Base-by-base conservation (phyloP, 768 basidiomycete genomes). In the Coprinellus micaceus region DNA sequence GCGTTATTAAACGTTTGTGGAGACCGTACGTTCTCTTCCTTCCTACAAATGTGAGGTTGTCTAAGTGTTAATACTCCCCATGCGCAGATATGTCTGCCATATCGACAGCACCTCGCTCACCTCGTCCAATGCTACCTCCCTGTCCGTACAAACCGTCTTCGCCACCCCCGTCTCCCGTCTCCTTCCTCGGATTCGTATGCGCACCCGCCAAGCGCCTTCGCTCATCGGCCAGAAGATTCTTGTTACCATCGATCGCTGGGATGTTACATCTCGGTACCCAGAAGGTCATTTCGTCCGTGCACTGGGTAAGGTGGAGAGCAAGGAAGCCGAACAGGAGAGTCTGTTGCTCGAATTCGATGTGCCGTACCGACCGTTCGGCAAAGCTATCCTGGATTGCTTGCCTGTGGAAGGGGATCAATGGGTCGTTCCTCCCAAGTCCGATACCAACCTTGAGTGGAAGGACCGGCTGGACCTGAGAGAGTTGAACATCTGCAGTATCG, bases 281-380 rank as follows among this genome's bases (percentile, higher is more conserved):
- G 95, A 98, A 64, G 97, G 97, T 0, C 97, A 99, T 67, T 93
- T 99, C 60, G 95, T 98, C 21, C 85, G 96, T 40, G 85, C 93
- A 0, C 79, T 99, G 1, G 97, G 97, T 2, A 85, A 83, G 63
- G 92, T 86, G 0, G 96, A 94, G 64, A 91, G 89, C 68, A 97
- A 98, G 69, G 94, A 96, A 67, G 95, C 95, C 0, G 96, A 98
- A 65, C 89, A 94, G 67, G 96, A 98, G 71, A 92, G 91, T 67
- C 66, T 99, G 54, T 68, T 99, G 62, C 73, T 98, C 26, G 96
- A 99, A 69, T 98, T 88, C 67, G 97, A 97, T 53, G 93, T 98
- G 6, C 94, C 94, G 0, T 98, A 98, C 67, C 69, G 96, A 60
- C 93, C 97, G 2, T 99, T 99, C 68, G 94, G 94, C n/a, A 91